Base-by-base conservation (phyloP, 768 basidiomycete genomes). In the Amylocystis lapponica region DNA sequence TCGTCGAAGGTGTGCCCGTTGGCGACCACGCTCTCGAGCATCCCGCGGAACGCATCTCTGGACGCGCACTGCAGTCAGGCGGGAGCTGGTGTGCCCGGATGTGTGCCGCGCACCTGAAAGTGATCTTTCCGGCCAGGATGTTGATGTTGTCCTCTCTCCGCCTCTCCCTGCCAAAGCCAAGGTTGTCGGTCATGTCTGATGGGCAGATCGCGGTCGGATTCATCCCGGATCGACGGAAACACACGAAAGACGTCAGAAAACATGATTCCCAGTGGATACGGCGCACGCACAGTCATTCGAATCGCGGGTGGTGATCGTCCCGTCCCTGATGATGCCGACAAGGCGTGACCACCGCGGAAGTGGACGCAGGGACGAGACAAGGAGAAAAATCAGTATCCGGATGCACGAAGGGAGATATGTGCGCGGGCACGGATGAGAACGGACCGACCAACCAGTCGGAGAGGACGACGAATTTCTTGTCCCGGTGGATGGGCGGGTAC, bases 251-350 rank as follows among this genome's bases (percentile, higher is more conserved):
- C n/a, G 22, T 27, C 21, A 21, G n/a, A 16, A 26, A 26, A 3
- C 37, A 41, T 31, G 16, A 17, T 16, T 11, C n/a, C 12, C 39
- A 41, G 27, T 17, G 20, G 8, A 5, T 21, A 20, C 4, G 26
- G 23, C 25, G 23, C 11, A 54, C 81, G 49, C 59, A 91, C 86
- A 92, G 56, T 96, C 93, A 62, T 97, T 97, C 6, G 88, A 91
- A 60, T 97, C 93, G 56, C 76, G 79, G 30, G 78, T 91, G 3
- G 93, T 95, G 66, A 97, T 95, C 12, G 93, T 97, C 55, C 87
- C 87, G 67, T 91, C 87, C 88, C 87, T 89, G 60, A 20, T 29
- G 38, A 37, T 26, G 34, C 33, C 41, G 31, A 26, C 30, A n/a
- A 40, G 39, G 20, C 33, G 14, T n/a, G n/a, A 33, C 19, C 32